Conservation (phyloP, 345 rosid species). For the Lagerstroemia speciosa region DNA sequence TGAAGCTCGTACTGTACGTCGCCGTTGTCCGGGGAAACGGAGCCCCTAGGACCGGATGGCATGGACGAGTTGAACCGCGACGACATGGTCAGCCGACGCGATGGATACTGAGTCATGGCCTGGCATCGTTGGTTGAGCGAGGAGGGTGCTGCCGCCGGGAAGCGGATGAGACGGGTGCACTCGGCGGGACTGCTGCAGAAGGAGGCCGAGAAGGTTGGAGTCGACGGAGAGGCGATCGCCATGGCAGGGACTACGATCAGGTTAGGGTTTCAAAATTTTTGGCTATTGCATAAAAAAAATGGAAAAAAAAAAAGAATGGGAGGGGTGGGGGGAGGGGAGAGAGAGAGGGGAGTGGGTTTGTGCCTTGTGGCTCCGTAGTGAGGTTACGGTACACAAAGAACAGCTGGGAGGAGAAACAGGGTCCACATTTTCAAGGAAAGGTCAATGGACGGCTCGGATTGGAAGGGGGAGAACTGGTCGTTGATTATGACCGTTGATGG, state of each 20-base stretch:
- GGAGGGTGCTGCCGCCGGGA: constrained; percentile 12
- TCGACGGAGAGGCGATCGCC: constrained; percentile 29
- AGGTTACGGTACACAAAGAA: not conserved
- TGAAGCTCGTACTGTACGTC: constrained; percentile 22
- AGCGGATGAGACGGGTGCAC: constrained; percentile 11
- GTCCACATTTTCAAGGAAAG: constrained; percentile 4
- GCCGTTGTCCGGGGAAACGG: constrained; percentile 28
- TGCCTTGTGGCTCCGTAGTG: not conserved
- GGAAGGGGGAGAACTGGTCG: not conserved
- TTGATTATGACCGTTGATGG: not conserved
- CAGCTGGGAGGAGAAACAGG: not conserved
- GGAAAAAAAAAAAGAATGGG: not conserved
- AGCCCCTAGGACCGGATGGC: constrained; percentile 18
- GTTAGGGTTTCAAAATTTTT: not conserved
- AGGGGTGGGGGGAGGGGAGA: not conserved
- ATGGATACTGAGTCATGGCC: not conserved
- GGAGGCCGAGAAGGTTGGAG: constrained; percentile 23
- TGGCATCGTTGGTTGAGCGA: constrained; percentile 7
- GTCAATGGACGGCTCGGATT: constrained; percentile 5
- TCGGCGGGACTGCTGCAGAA: constrained; percentile 19
- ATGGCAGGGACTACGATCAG: constrained; percentile 8
- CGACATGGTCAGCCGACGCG: constrained; percentile 12
- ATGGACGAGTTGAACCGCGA: constrained; percentile 24
- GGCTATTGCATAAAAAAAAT: not conserved
- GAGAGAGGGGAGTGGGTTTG: not conserved